Conservation (phyloP, 192 early-diverging fungal genomes). For the Dissophora ornata region DNA sequence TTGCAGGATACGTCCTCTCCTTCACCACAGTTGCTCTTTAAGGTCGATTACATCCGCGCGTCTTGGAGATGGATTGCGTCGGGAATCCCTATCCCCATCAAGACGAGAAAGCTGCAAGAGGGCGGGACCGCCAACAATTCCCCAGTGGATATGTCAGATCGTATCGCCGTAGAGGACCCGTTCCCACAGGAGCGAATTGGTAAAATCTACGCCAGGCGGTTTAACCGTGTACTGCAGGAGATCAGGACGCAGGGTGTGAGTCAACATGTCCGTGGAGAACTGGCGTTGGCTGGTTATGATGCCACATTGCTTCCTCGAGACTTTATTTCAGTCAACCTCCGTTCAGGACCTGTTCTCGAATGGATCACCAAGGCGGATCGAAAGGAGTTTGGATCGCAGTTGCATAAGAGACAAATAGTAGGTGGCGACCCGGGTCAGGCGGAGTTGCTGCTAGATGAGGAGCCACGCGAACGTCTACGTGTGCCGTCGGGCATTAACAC, state of each 20-base stretch:
- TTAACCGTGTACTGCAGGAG: constrained; percentile 21
- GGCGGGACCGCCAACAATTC: too few relatives aligned
- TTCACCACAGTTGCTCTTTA: constrained; percentile 7
- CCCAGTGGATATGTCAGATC: neutral
- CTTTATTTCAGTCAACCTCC: constrained; percentile 34
- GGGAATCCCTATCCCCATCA: constrained; percentile 8
- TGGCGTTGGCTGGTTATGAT: constrained; percentile 34
- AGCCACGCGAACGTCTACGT: neutral
- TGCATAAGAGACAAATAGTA: neutral
- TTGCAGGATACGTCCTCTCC: neutral
- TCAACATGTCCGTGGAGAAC: constrained; percentile 19
- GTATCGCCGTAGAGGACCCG: constrained; percentile 7
- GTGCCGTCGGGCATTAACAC: neutral
- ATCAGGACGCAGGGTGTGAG: constrained; percentile 9
- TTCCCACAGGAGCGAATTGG: constrained; percentile 32
- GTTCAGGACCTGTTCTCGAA: constrained; percentile 16
- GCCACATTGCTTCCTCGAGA: constrained; percentile 17
- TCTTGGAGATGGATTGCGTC: constrained; percentile 42
- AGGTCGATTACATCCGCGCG: constrained; percentile 39
- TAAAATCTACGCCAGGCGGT: constrained; percentile 30
- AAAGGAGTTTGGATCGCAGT: neutral
- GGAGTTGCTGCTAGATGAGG: neutral
- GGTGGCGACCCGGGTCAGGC: neutral
- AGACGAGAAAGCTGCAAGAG: neutral
- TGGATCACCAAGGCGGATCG: constrained; percentile 23